phyloP scores from a whole-genome alignment of 148 eudicot genomes.

The Vaccinium macrocarpon region DNA sequence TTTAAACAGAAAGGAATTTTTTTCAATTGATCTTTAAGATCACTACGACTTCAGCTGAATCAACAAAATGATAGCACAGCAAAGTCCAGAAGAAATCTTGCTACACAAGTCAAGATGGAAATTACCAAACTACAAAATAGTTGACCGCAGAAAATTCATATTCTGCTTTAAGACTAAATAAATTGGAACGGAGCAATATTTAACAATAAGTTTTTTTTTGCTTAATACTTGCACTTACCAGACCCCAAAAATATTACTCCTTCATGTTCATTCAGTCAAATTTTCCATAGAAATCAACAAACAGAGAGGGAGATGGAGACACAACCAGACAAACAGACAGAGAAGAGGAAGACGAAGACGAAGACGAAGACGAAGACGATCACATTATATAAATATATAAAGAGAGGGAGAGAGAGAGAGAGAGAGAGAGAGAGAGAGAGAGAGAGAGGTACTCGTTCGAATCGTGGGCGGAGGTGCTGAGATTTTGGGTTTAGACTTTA shows the following conservation, averaged over 20 bases:
- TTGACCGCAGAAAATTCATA: not conserved
- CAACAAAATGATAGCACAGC: not conserved
- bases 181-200: not conserved
- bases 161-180: not conserved
- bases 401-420: not conserved
- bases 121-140: not conserved
- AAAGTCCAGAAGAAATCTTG: not conserved
- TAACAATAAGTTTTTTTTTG: no score
- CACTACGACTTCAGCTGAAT: not conserved
- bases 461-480: not conserved
- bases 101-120: not conserved
- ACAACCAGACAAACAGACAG: no score
- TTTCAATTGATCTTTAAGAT: not conserved
- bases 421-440: not conserved
- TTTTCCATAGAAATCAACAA: not conserved
- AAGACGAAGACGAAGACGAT: no score
- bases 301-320: not conserved
- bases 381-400: no score
- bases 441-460: not conserved
- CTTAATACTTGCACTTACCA: not conserved
- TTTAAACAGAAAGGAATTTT: no score
- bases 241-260: not conserved
- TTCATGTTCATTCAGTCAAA: not conserved
- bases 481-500: conserved; percentile 3
- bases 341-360: no score